Evolutionary conservation across 2,329 filamentous ascomycete species (phyloP).

Genomic region (Coniochaeta ligniaria): DNA sequence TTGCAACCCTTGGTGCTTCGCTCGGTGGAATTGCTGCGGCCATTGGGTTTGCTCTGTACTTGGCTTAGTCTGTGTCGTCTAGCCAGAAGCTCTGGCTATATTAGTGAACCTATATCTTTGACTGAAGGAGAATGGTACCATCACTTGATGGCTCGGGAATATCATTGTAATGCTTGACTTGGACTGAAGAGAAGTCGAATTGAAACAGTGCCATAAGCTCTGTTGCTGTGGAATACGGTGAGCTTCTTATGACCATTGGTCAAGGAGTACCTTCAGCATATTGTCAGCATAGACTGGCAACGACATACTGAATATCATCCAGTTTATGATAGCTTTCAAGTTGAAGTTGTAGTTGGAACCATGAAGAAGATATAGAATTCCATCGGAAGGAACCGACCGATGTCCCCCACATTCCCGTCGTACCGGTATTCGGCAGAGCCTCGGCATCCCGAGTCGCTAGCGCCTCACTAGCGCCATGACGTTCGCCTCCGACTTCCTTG

Average conservation of each 20-base stretch:
- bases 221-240: too few relatives aligned
- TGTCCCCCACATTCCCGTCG: neutral
- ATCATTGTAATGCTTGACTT: too few relatives aligned
- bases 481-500: neutral
- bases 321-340: too few relatives aligned
- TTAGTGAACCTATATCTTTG: neutral
- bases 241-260: too few relatives aligned
- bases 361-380: too few relatives aligned
- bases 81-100: too few relatives aligned
- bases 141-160: neutral
- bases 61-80: neutral
- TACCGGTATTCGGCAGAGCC: neutral
- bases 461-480: neutral
- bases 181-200: neutral
- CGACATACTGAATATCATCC: too few relatives aligned
- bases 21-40: neutral
- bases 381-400: neutral
- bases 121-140: neutral
- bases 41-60: neutral
- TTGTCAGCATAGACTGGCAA: too few relatives aligned
- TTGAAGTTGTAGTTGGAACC: too few relatives aligned
- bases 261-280: too few relatives aligned
- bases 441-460: neutral
- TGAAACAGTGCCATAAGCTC: neutral
- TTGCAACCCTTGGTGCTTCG: neutral